Evolutionary conservation across 2,329 filamentous ascomycete genomes (phyloP).

Genomic region (Aspergillus tubingensis): DNA sequence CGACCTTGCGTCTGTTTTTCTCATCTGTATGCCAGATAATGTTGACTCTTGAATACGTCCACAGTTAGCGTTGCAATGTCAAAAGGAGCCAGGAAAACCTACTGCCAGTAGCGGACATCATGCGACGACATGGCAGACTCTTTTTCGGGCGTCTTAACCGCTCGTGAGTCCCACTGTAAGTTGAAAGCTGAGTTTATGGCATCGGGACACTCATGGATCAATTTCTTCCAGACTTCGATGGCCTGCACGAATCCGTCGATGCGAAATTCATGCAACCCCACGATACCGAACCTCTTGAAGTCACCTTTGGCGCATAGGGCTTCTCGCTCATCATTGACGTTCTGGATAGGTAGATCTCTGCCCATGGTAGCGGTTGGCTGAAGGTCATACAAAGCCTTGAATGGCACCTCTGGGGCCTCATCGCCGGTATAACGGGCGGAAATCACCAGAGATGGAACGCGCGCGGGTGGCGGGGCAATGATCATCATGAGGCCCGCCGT

Average conservation of each 20-base stretch:
- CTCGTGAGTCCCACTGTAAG: conserved; percentile 1
- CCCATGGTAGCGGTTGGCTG: neutral
- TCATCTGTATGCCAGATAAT: conserved; percentile 1
- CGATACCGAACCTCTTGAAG: neutral
- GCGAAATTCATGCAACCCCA: neutral
- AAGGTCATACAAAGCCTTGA: neutral
- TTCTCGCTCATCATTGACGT: neutral
- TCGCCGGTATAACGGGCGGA: neutral
- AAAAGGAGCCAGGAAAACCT: neutral
- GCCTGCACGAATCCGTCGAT: neutral
- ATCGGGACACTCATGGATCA: neutral
- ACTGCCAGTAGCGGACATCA: conserved; percentile 7
- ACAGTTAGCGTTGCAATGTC: neutral
- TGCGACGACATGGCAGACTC: neutral
- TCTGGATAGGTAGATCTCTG: neutral
- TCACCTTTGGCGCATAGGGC: conserved; percentile 1
- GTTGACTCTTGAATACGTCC: neutral
- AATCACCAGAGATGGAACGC: neutral
- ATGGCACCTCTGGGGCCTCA: neutral
- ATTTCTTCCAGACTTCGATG: neutral
- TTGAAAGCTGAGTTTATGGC: neutral
- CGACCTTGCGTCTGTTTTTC: neutral
- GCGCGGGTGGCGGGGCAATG: neutral
- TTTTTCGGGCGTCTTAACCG: neutral
- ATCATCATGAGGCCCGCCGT: conserved; percentile 2